Evolutionary conservation across 345 rosid species (phyloP).

Genomic region (Arabidopsis suecica): DNA sequence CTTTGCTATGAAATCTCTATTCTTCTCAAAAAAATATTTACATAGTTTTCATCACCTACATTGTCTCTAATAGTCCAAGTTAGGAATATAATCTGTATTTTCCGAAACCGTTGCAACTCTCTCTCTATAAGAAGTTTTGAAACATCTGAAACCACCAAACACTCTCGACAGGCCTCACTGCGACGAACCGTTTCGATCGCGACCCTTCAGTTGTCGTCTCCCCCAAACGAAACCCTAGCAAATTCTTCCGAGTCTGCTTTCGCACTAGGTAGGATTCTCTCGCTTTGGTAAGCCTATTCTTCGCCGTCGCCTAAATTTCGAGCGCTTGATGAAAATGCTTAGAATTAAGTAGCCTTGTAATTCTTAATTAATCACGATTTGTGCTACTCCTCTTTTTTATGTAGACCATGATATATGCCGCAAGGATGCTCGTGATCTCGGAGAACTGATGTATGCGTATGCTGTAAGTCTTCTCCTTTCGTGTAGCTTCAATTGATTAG

Average conservation of each 20-base stretch:
- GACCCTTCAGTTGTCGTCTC: neutral
- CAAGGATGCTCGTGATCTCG: too few species aligned
- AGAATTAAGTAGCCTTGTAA: too few species aligned
- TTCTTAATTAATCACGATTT: too few species aligned
- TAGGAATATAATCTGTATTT: neutral
- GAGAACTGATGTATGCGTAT: too few species aligned
- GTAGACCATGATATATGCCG: too few species aligned
- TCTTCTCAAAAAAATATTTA: too few species aligned
- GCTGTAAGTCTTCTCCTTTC: too few species aligned
- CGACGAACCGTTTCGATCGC: conserved; percentile 40
- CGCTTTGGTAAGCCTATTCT: conserved; percentile 27
- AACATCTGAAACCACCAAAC: conserved; percentile 38
- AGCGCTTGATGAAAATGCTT: too few species aligned
- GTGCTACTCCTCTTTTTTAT: too few species aligned
- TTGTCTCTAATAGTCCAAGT: neutral
- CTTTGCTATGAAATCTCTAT: neutral
- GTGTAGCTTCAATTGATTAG: too few species aligned
- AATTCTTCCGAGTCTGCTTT: neutral
- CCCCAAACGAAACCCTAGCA: conserved; percentile 24
- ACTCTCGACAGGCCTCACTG: conserved; percentile 32
- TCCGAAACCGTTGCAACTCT: conserved; percentile 2
- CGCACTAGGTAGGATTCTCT: conserved; percentile 9
- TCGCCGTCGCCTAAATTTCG: neutral
- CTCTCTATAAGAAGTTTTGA: neutral
- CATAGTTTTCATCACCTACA: neutral